Base-by-base conservation (phyloP, 768 basidiomycete genomes). In the Lepiota brunneoincarnata region DNA sequence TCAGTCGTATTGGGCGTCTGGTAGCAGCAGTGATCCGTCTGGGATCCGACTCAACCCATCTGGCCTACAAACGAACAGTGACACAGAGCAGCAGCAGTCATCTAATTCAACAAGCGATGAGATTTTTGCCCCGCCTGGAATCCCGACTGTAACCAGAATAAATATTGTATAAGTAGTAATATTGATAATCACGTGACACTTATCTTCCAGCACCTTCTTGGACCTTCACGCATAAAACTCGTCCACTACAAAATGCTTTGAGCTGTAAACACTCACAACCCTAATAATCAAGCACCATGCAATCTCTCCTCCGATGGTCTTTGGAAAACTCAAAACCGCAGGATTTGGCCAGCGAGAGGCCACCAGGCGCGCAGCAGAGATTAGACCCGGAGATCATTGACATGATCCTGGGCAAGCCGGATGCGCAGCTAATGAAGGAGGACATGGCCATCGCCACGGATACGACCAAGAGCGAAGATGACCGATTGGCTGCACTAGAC, bases 371-470 rank as follows among this genome's bases (percentile, higher is more conserved):
- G 10, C 68, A 71, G 17, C 73, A 77, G 51, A 75, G 86, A 49
- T 70, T 96, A 17, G 88, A 93, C 71, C 87, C 93, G 1, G 90
- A 69, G n/a, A 76, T 95, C 58, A 88, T 95, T 58, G 91, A 94
- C 61, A 67, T 81, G 68, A 91, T 96, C 61, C 77, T 96, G 28
- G 93, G 93, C 9, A 90, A 85, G 62, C 80, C 89, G 0, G 93
- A 95, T 64, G 79, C 91, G 1, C 83, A 81, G 46, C 74, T 83
- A 46, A 96, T 96, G 92, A 89, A 88, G 65, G 90, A 93, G 56
- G 82, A 84, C 54, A 75, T 93, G 64, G 75, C 76, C 1, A 64
- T 80, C 20, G 90, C 90, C 0, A 61, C 78, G 1, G 88, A 94
- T 64, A 67, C 72, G 9, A 69, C 66, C 15, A 75, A 73, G 48